These are phyloP conservation scores for Xerocomellus chrysenteron DNA, from an alignment of 768 basidiomycete species.

Conservation along the genomic window DNA sequence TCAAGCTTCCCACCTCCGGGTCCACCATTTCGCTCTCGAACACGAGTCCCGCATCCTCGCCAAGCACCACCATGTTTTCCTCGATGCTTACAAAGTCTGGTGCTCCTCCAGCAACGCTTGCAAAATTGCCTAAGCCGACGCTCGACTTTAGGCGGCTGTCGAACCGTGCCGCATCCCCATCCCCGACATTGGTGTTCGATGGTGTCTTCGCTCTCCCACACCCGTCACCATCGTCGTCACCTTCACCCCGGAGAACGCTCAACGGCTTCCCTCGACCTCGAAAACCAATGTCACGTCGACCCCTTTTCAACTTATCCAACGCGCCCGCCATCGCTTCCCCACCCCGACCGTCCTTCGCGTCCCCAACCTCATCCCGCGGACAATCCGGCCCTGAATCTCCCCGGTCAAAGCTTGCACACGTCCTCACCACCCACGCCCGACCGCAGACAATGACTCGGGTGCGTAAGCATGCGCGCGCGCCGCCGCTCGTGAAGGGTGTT, in stretches of 20 bases:
- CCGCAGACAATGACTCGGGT: neutral
- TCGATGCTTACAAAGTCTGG: neutral
- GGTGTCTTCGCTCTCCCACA: slow-evolving; percentile 22
- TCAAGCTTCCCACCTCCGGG: slow-evolving; percentile 16
- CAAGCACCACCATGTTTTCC: neutral
- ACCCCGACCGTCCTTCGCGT: neutral
- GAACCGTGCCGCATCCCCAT: slow-evolving; percentile 2
- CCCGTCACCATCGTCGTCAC: neutral
- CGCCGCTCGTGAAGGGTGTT: neutral
- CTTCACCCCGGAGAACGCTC: neutral
- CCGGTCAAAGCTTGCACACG: slow-evolving; percentile 22
- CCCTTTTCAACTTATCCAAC: neutral
- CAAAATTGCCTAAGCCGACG: neutral
- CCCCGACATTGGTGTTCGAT: slow-evolving; percentile 20
- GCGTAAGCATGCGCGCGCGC: neutral
- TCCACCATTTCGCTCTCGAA: neutral
- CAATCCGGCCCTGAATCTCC: slow-evolving; percentile 8
- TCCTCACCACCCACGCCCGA: slow-evolving; percentile 3
- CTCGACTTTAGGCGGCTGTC: neutral
- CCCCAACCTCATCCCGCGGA: neutral
- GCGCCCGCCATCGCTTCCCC: neutral
- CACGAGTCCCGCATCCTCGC: neutral
- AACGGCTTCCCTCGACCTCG: neutral
- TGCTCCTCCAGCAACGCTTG: neutral
- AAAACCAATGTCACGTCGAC: neutral